These are phyloP conservation scores for Phialocephala sp. DNA, from an alignment of 2,329 filamentous ascomycete species.

Conservation along the genomic window DNA sequence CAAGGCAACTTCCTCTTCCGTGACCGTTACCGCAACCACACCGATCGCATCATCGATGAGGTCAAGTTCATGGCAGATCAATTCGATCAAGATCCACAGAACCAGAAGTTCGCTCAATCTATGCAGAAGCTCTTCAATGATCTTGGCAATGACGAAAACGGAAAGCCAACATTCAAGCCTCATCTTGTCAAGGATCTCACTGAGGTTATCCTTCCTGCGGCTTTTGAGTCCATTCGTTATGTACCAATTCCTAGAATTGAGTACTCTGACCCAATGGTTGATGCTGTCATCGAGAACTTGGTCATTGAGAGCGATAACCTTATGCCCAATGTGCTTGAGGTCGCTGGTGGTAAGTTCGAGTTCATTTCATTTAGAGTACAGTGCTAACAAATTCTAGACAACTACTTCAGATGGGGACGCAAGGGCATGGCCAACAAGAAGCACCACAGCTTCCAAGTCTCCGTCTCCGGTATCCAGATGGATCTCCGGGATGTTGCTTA, in stretches of 20 bases:
- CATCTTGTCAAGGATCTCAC: conserved; percentile 89
- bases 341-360: conserved; percentile 63
- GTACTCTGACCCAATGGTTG: conserved; percentile 81
- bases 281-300: conserved; percentile 91
- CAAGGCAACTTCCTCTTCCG: conserved; percentile 85
- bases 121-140: conserved; percentile 87
- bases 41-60: conserved; percentile 86
- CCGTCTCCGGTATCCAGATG: conserved; percentile 89
- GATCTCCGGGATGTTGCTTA: conserved; percentile 91
- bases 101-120: conserved; percentile 77
- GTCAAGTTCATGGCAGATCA: conserved; percentile 87
- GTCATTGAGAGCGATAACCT: conserved; percentile 97
- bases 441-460: conserved; percentile 81
- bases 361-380: no score
- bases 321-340: conserved; percentile 88
- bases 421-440: conserved; percentile 83
- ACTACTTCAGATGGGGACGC: conserved; percentile 94
- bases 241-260: conserved; percentile 94
- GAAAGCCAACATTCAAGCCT: conserved; percentile 89
- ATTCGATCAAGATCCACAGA: conserved; percentile 87
- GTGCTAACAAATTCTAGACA: conserved; percentile 52
- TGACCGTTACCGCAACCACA: conserved; percentile 85
- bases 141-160: conserved; percentile 84
- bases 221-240: conserved; percentile 87
- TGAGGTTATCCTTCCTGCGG: conserved; percentile 81